Percentiles rank a stretch among this genome's conserved stretches.
Evolutionary conservation across 148 eudicot genomes (phyloP).

Genomic region (Hydrangea macrophylla): DNA sequence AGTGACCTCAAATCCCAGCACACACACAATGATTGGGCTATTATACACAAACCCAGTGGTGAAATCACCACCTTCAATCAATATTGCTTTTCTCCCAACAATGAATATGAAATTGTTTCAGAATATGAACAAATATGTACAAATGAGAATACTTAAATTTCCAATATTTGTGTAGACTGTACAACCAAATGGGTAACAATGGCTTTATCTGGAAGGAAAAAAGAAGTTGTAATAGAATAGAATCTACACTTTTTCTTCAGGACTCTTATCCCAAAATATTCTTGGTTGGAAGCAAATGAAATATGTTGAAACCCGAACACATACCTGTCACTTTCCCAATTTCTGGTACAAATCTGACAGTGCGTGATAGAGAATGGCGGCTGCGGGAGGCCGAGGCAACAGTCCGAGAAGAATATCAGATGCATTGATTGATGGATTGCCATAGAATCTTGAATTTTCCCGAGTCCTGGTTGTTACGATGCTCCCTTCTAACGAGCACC

Average conservation of each 20-base stretch:
- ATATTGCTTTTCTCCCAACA: background rate
- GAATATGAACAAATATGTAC: background rate
- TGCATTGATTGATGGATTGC: constrained; percentile 7
- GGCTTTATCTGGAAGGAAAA: background rate
- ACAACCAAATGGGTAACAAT: constrained; percentile 7
- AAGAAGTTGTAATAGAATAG: background rate
- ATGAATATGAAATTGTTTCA: background rate
- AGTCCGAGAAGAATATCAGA: constrained; percentile 20
- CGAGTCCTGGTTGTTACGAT: constrained; percentile 13
- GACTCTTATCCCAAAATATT: background rate
- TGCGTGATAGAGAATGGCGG: constrained; percentile 18
- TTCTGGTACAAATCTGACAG: constrained; percentile 17
- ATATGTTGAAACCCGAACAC: background rate
- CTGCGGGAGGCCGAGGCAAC: constrained; percentile 24
- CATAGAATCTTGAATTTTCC: constrained; percentile 21
- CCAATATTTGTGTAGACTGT: background rate
- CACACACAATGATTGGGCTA: background rate
- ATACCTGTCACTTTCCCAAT: background rate
- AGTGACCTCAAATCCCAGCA: background rate
- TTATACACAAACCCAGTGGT: background rate
- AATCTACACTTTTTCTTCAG: background rate
- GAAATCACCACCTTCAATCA: background rate
- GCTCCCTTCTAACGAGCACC: constrained; percentile 22
- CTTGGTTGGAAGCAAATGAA: too few relatives aligned
- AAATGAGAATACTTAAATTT: background rate